These are phyloP conservation scores for Penicillium sp. DNA, from an alignment of 2,329 filamentous ascomycete genomes.

Conservation along the genomic window DNA sequence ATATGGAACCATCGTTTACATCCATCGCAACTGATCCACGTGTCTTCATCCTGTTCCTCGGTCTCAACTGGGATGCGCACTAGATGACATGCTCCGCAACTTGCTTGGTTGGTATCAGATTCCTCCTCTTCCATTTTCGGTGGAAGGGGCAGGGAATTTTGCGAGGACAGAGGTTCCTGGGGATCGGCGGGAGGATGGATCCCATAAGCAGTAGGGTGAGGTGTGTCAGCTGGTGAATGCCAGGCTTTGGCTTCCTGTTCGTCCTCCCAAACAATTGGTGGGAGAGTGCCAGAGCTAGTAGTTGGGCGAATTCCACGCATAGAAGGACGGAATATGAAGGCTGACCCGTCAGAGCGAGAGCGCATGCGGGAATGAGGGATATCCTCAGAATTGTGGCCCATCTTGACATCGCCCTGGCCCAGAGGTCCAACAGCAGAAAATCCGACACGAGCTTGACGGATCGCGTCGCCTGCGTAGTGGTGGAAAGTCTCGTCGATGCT, in stretches of 20 bases:
- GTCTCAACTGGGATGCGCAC: constrained; percentile 52
- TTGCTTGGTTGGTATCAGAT: constrained; percentile 41
- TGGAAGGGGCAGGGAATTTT: constrained; percentile 15
- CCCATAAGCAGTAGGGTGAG: constrained; percentile 11
- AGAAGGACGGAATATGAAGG: constrained; percentile 36
- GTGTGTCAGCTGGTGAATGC: constrained; percentile 8
- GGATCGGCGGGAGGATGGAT: constrained; percentile 7
- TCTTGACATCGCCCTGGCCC: constrained; percentile 18
- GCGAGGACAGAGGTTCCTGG: constrained; percentile 3
- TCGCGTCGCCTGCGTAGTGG: constrained; percentile 23
- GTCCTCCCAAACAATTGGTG: constrained; percentile 35
- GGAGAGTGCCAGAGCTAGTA: constrained; percentile 38
- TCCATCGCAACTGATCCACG: constrained; percentile 67
- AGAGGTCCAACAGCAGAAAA: constrained; percentile 17
- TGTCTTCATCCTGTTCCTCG: constrained; percentile 53
- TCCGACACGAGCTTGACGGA: constrained; percentile 22
- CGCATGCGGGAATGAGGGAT: constrained; percentile 38
- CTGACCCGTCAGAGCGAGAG: constrained; percentile 44
- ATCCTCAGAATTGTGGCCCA: constrained; percentile 15
- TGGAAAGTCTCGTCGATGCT: constrained; percentile 34
- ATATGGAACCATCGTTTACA: constrained; percentile 69
- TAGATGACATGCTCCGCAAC: constrained; percentile 58
- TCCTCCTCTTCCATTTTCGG: constrained; percentile 32
- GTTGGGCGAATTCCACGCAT: constrained; percentile 39
- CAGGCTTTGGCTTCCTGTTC: constrained; percentile 24